Evolutionary conservation across 2,329 filamentous ascomycete genomes (phyloP).

Genomic region (Cryphonectria parasitica): DNA sequence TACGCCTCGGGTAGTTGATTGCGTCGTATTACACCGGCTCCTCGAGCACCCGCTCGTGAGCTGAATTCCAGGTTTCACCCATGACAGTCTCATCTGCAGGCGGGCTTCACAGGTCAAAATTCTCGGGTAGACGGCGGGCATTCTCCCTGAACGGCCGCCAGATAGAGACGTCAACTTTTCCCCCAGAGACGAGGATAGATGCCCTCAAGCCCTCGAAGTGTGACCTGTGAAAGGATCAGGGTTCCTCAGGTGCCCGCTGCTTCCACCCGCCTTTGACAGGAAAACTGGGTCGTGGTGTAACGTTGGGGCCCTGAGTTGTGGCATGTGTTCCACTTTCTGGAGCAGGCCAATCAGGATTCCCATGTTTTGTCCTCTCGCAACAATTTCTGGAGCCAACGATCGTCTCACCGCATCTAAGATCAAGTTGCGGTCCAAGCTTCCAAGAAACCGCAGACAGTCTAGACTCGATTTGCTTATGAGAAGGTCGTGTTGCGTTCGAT

Average conservation of each 20-base stretch:
- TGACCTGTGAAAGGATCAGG: slow-evolving; percentile 15
- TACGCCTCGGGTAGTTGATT: background rate
- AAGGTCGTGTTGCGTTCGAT: background rate
- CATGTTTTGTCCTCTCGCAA: background rate
- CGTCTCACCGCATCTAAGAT: slow-evolving; percentile 2
- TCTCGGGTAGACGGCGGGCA: background rate
- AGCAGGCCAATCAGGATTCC: slow-evolving; percentile 8
- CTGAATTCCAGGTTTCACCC: background rate
- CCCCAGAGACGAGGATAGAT: slow-evolving; percentile 6
- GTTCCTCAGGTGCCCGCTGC: slow-evolving; percentile 20
- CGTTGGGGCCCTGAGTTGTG: background rate
- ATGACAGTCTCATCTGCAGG: background rate
- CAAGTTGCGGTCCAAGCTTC: background rate
- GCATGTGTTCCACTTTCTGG: background rate
- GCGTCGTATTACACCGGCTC: background rate
- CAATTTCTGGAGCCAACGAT: background rate
- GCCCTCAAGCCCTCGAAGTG: slow-evolving; percentile 14
- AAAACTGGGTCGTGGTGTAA: slow-evolving; percentile 26
- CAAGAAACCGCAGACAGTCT: background rate
- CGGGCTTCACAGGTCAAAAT: background rate
- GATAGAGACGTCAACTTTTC: slow-evolving; percentile 7
- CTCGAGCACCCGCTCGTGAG: background rate
- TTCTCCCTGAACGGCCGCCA: background rate
- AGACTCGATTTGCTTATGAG: background rate
- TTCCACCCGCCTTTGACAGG: slow-evolving; percentile 28